phyloP scores from a whole-genome alignment of 2,329 filamentous ascomycete species.

The Apiospora aurea region DNA sequence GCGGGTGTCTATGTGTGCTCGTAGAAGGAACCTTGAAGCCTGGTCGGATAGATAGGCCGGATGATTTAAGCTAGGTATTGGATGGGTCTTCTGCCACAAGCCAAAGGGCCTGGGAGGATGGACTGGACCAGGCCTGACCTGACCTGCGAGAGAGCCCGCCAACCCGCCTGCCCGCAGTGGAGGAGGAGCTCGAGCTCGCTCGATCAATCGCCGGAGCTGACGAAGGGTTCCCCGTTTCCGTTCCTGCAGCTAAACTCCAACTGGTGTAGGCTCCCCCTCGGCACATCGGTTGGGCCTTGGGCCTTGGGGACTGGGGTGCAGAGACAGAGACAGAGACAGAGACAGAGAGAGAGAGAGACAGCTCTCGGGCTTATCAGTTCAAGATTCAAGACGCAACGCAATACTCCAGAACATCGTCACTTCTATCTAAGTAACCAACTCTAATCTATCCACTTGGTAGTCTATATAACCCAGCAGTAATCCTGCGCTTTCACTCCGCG shows the following conservation, averaged over 20 bases:
- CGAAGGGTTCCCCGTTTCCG: not conserved
- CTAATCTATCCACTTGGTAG: not conserved
- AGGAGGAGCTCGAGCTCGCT: constrained; percentile 2
- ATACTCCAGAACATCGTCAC: constrained; percentile 20
- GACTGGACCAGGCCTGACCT: not conserved
- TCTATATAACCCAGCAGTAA: not conserved
- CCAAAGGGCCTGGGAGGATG: not conserved
- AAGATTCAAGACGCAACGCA: not conserved
- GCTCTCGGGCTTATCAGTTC: not conserved
- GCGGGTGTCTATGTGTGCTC: not conserved
- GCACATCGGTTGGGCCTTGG: not conserved
- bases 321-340: too few species aligned
- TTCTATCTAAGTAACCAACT: not conserved
- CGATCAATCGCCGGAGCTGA: not conserved
- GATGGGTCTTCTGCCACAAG: not conserved
- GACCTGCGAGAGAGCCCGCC: not conserved
- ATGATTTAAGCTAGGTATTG: constrained; percentile 3
- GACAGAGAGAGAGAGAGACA: too few species aligned
- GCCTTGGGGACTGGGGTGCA: too few species aligned
- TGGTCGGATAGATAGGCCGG: not conserved
- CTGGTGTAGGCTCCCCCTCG: not conserved
- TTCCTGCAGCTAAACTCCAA: constrained; percentile 17
- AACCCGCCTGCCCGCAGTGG: not conserved
- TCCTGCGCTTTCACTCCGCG: not conserved
- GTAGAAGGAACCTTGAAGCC: not conserved